These are phyloP conservation scores for Penicillium glabrum DNA, from an alignment of 2,329 filamentous ascomycete species.

Conservation along the genomic window DNA sequence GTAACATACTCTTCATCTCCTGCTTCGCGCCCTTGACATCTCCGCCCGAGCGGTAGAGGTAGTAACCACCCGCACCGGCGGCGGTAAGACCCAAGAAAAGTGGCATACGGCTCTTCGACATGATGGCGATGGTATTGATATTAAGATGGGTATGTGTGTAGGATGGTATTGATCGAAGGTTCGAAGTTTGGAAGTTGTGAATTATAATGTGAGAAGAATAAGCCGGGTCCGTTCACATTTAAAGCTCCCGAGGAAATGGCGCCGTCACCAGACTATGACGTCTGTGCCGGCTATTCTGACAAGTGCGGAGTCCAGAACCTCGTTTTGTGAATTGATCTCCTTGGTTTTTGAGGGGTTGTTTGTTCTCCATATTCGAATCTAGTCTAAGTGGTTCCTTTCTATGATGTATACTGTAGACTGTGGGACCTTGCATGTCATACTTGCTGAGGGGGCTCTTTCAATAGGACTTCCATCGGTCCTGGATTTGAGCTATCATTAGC, in stretches of 20 bases:
- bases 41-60: slow-evolving; percentile 85
- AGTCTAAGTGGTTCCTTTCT: neutral
- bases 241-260: neutral
- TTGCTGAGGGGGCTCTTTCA: neutral
- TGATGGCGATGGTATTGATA: slow-evolving; percentile 10
- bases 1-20: slow-evolving; percentile 72
- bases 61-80: slow-evolving; percentile 75
- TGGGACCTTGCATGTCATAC: neutral
- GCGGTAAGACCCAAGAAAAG: slow-evolving; percentile 55
- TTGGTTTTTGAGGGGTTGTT: neutral
- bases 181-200: neutral
- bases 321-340: neutral
- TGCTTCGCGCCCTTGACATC: slow-evolving; percentile 80
- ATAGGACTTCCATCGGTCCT: neutral
- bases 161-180: neutral
- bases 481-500: neutral
- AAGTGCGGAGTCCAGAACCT: neutral
- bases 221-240: neutral
- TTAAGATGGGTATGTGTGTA: neutral
- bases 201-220: neutral
- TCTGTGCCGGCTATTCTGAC: slow-evolving; percentile 10
- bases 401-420: neutral
- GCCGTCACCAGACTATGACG: slow-evolving; percentile 21
- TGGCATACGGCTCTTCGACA: slow-evolving; percentile 38
- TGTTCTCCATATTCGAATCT: neutral